Evolutionary conservation across 176 grass and related monocot species (phyloP), one percentile per base, ranked within the genome.

Genomic region (Triticum dicoccoides): DNA sequence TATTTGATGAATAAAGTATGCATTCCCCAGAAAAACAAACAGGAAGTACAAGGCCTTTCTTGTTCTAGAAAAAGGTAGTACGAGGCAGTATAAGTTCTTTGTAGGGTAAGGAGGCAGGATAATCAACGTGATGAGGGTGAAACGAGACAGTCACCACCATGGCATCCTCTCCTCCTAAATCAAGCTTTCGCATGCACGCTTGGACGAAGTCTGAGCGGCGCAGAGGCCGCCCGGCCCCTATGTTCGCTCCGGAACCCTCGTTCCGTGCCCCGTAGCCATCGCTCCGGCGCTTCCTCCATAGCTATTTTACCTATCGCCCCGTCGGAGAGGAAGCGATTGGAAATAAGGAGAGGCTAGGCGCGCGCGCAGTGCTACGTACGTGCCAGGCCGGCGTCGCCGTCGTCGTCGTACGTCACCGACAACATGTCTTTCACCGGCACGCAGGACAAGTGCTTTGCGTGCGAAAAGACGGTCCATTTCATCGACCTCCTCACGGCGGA

Each of bases 351-450:
- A 18, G 73, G 69, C 37, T 72, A 62, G 9, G 51, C 51, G 51
- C 51, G 51, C 51, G 51, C 51, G 61, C 61, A 24, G 21, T 62
- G n/a, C 61, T 24, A n/a, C 32, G 23, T 29, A 37, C 23, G 29
- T 75, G 38, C 81, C 20, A n/a, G 35, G 35, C 33, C 15, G 12
- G 47, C 49, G 41, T 4, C n/a, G 39, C 35, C 25, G 65, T 81
- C 62, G 69, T 77, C 67, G 7, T 7, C 71, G 39, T 39, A n/a
- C 39, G 71, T 74, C 84, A 64, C 45, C 73, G 51, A 54, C 51
- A 84, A 82, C 79, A 96, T 95, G 96, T 98, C 96, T 87, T 98
- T 98, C 96, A 96, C 88, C n/a, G 96, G 96, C 75, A 98, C 93
- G 37, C 91, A 98, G 86, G 96, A 96, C 86, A 98, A 98, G 79